These are phyloP conservation scores for Spizellomyces punctatus DNA, from an alignment of 192 early-diverging fungal genomes.

Conservation along the genomic window DNA sequence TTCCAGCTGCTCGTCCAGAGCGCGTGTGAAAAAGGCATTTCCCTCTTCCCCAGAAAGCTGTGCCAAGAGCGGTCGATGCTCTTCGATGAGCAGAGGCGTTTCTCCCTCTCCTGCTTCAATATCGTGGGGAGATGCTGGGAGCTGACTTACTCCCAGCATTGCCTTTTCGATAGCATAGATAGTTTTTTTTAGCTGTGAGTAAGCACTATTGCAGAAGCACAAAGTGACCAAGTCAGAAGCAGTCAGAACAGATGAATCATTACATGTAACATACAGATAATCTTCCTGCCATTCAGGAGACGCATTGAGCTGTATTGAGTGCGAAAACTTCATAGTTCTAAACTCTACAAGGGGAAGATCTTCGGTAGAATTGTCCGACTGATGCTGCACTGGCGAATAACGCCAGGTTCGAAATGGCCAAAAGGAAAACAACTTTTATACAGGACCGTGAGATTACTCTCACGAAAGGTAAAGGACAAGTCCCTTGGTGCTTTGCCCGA, in stretches of 20 bases:
- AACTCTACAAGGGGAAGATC: too few relatives aligned
- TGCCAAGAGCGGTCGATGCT: slow-evolving; percentile 15
- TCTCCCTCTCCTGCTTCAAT: slow-evolving; percentile 33
- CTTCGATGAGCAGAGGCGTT: slow-evolving; percentile 34
- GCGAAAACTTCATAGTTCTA: slow-evolving; percentile 86
- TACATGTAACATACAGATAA: slow-evolving; percentile 37
- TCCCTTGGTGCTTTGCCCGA: too few relatives aligned
- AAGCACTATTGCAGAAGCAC: slow-evolving; percentile 25
- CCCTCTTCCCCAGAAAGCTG: slow-evolving; percentile 27
- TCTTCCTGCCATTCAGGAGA: slow-evolving; percentile 62
- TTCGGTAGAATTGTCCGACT: too few relatives aligned
- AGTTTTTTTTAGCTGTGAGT: slow-evolving; percentile 52
- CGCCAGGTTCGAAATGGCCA: too few relatives aligned
- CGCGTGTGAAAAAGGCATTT: slow-evolving; percentile 61
- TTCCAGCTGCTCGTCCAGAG: slow-evolving; percentile 81
- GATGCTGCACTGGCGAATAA: too few relatives aligned
- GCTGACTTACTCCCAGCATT: slow-evolving; percentile 32
- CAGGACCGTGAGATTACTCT: too few relatives aligned
- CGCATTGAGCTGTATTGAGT: slow-evolving; percentile 88
- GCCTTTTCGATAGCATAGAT: slow-evolving; percentile 55
- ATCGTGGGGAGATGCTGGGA: slow-evolving; percentile 42
- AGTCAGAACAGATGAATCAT: slow-evolving; percentile 7
- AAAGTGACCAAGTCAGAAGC: not conserved
- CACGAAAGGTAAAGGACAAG: too few relatives aligned
- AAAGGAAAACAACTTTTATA: too few relatives aligned